Evolutionary conservation across 495 filamentous ascomycete genomes (phyloP).

Genomic region (Aspergillus steynii): DNA sequence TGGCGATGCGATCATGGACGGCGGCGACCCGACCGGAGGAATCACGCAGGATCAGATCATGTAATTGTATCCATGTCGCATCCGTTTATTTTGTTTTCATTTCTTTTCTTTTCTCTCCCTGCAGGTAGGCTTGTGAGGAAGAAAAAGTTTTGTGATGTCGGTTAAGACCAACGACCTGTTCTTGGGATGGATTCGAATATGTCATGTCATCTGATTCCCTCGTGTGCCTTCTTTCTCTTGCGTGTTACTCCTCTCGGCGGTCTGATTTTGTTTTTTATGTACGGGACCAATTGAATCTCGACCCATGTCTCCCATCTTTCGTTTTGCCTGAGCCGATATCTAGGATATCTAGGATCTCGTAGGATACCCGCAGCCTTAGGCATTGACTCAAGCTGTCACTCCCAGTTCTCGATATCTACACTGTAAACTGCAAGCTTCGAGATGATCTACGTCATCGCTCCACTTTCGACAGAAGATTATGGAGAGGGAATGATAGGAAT

Average conservation of each 20-base stretch:
- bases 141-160: slow-evolving; percentile 21
- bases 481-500: too few species aligned
- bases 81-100: neutral
- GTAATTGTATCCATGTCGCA: slow-evolving; percentile 50
- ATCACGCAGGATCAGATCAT: slow-evolving; percentile 98
- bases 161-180: slow-evolving; percentile 5
- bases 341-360: neutral
- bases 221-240: slow-evolving; percentile 13
- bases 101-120: slow-evolving; percentile 10
- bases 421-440: too few species aligned
- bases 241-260: slow-evolving; percentile 11
- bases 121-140: slow-evolving; percentile 10
- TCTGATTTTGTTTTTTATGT: slow-evolving; percentile 11
- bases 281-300: slow-evolving; percentile 14
- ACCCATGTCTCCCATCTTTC: neutral
- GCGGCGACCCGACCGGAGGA: slow-evolving; percentile 64
- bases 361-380: too few species aligned
- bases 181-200: slow-evolving; percentile 4
- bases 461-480: too few species aligned
- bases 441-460: too few species aligned
- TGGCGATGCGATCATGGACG: slow-evolving; percentile 73
- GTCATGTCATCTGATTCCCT: slow-evolving; percentile 6
- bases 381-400: too few species aligned
- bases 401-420: too few species aligned
- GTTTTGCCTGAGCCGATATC: too few species aligned